These are phyloP conservation scores for Neophaeococcomyces mojaviensis DNA, from an alignment of 2,329 filamentous ascomycete species.

Conservation along the genomic window DNA sequence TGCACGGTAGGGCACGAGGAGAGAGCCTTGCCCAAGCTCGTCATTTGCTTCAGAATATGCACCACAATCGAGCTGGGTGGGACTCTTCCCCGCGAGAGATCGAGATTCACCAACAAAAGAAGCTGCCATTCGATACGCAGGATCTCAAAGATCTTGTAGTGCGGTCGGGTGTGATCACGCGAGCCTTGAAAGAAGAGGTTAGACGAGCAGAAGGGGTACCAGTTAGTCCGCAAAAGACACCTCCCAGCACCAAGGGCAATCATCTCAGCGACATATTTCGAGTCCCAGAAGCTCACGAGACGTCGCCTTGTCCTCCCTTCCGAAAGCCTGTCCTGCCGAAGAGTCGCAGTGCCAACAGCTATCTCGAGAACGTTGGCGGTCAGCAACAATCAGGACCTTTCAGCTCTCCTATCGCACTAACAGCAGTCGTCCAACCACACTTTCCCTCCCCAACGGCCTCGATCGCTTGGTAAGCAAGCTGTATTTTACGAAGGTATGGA, in stretches of 20 bases:
- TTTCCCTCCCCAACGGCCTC: not conserved
- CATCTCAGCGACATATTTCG: constrained; percentile 43
- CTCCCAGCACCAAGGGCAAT: constrained; percentile 28
- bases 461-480: not conserved
- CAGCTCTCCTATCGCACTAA: constrained; percentile 7
- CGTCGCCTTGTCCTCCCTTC: constrained; percentile 23
- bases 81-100: constrained; percentile 25
- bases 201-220: constrained; percentile 43
- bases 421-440: constrained; percentile 1
- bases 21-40: constrained; percentile 53
- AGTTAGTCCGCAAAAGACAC: constrained; percentile 22
- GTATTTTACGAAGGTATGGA: not conserved
- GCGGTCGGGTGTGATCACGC: constrained; percentile 42
- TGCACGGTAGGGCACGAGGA: constrained; percentile 41
- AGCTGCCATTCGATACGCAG: constrained; percentile 60
- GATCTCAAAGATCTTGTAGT: constrained; percentile 56
- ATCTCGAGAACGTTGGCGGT: constrained; percentile 20
- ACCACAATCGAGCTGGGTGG: constrained; percentile 37
- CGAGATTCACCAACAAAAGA: constrained; percentile 32
- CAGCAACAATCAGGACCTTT: constrained; percentile 22
- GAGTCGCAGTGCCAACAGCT: constrained; percentile 26
- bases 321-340: constrained; percentile 22
- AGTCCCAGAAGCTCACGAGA: constrained; percentile 25
- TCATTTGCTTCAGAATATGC: constrained; percentile 54
- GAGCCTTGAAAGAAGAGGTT: constrained; percentile 43